Evolutionary conservation across 805 yeast genomes (phyloP), one percentile per base, ranked within the genome.

Genomic region (Danielia oregonensis): DNA sequence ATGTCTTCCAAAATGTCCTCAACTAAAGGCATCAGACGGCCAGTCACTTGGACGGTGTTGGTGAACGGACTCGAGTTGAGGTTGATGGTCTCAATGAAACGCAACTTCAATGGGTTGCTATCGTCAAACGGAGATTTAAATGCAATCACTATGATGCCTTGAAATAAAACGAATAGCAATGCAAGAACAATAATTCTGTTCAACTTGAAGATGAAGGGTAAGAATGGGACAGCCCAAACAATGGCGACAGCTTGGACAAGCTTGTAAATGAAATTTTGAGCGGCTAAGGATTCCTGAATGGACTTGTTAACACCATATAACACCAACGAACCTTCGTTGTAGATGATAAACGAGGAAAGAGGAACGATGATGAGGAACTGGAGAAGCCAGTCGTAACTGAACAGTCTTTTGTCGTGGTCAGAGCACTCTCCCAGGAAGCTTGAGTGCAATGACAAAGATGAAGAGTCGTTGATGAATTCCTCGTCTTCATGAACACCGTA

Each of bases 341-440:
- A 71, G n/a, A 79, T 51, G 23, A 81, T 50, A 22, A 73, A 68
- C 3, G 79, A 62, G 1, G 82, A 61, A 10, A 82, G 33, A 2
- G 96, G 96, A 10, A 82, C 86, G 12, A 82, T 54, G 1, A 79
- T 42, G 21, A 85, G 44, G 49, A 76, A 86, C 55, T 88, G 95
- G 12, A 86, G 44, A 11, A 81, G 69, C 96, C 96, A 88, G 49
- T 83, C 95, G 51, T 82, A 86, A 26, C 80, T 73, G 30, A 74
- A 70, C 4, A 78, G 73, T 32, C 63, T 66, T 24, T 58, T 37
- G 9, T 49, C 49, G 11, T 49, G 52, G 18, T 49, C 33, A 32
- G 46, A 52, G 2, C 55, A 46, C 0, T 43, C 54, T 26, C 47
- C 54, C 2, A 53, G 35, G 31, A 48, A 59, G 30, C 55, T 45